Conservation (phyloP, 768 basidiomycete genomes). For the Candolleomyces eurysporus region DNA sequence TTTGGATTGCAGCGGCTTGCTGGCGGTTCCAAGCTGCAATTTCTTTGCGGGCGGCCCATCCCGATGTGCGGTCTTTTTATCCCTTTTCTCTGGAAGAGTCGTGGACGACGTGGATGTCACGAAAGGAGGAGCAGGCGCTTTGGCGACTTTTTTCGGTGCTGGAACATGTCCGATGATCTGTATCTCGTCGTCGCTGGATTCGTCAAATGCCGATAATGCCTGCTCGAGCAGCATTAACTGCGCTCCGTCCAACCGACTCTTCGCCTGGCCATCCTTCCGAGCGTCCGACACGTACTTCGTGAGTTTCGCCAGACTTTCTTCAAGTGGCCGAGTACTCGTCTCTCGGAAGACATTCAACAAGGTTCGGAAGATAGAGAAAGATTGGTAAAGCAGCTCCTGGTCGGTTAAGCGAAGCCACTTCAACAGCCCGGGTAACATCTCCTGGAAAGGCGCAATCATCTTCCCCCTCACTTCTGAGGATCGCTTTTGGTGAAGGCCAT, state of each 20-base stretch:
- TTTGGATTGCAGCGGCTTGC: conserved; percentile 17
- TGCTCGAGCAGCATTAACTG: conserved; percentile 68
- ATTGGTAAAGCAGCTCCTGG: conserved; percentile 86
- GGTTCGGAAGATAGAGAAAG: conserved; percentile 77
- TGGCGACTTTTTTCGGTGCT: conserved; percentile 7
- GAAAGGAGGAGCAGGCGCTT: too few species aligned
- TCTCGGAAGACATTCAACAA: conserved; percentile 77
- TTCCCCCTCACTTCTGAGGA: conserved; percentile 61
- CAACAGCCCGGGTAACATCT: conserved; percentile 73
- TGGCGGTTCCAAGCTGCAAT: neutral
- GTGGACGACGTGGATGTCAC: neutral
- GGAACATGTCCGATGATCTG: conserved; percentile 45
- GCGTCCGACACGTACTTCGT: conserved; percentile 61
- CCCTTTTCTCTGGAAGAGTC: too few species aligned
- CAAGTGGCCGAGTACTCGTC: conserved; percentile 52
- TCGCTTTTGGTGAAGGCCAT: conserved; percentile 32
- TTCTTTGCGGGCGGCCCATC: neutral
- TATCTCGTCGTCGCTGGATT: conserved; percentile 62
- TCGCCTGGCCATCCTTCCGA: conserved; percentile 45
- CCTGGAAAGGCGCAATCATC: conserved; percentile 78
- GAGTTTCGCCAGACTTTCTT: conserved; percentile 61
- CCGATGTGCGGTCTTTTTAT: neutral
- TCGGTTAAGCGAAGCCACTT: conserved; percentile 93
- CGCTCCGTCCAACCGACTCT: conserved; percentile 54
- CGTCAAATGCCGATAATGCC: conserved; percentile 60